These are phyloP conservation scores for Kuraishia ogatae DNA, from an alignment of 805 yeast species.

Conservation along the genomic window DNA sequence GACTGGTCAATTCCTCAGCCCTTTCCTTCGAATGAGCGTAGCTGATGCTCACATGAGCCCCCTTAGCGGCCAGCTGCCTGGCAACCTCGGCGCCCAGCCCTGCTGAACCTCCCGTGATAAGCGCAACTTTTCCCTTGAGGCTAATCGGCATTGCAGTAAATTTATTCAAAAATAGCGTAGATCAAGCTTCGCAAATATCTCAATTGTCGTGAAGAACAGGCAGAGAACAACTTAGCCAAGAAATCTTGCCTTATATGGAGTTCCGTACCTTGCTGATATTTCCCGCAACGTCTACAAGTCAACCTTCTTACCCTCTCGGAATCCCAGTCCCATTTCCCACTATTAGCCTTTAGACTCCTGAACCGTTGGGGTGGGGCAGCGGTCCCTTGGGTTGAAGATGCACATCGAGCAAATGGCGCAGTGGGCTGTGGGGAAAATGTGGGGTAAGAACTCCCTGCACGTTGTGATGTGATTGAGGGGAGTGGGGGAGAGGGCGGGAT, in stretches of 20 bases:
- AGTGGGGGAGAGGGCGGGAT: neutral
- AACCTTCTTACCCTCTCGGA: neutral
- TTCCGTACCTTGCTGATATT: neutral
- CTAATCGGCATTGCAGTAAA: slow-evolving; percentile 3
- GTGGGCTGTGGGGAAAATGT: neutral
- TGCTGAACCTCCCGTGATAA: slow-evolving; percentile 22
- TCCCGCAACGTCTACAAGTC: neutral
- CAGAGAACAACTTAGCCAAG: neutral
- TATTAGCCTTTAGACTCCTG: neutral
- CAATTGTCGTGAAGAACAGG: neutral
- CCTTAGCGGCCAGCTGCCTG: slow-evolving; percentile 24
- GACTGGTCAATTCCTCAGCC: slow-evolving; percentile 18
- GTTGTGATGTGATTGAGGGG: neutral
- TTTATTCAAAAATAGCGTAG: too few species aligned
- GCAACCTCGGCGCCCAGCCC: slow-evolving; percentile 28
- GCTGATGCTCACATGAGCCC: slow-evolving; percentile 24
- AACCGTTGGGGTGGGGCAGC: neutral
- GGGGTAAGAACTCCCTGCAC: neutral
- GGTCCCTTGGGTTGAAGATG: neutral
- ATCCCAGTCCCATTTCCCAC: neutral
- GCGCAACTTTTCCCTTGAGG: slow-evolving; percentile 19
- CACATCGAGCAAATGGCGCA: neutral
- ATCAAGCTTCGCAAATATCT: neutral
- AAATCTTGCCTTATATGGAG: neutral
- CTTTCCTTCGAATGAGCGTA: slow-evolving; percentile 20